Evolutionary conservation across 148 eudicot species (phyloP), one percentile per base, ranked within the genome.

Genomic region (Nyssa sinensis): DNA sequence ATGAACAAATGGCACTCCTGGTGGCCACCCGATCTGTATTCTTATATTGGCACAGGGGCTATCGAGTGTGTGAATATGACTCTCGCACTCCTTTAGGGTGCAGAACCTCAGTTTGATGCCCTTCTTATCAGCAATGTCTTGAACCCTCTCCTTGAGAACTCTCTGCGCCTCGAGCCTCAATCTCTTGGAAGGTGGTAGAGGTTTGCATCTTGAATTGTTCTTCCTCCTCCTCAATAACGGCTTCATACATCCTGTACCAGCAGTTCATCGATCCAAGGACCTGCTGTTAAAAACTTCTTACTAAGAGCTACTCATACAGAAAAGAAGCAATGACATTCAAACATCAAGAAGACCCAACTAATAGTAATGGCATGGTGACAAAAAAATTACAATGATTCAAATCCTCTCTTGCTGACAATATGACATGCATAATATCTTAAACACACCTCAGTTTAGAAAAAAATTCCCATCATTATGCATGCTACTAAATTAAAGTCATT

Each of bases 61-160:
- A 64, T 92, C 94, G 44, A 87, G 85, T 59, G 88, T 78, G 73
- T 89, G 92, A 63, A 95, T 83, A 74, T 95, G 98, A 78, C 41
- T 84, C 81, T 95, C 98, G 44, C 98, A 95, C 64, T 95, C 98
- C 81, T 92, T 95, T 78, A 92, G 76, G 78, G 79, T 83, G 88
- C 98, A 95, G 76, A 95, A 95, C 77, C 94, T 86, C 81, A 95
- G 84, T 77, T 95, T 95, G 78, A 95, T 88, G 61, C 97, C 97
- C 86, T 93, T 95, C 80, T 93, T 93, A 80, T 95, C 99, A 65
- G 99, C 99, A 79, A 95, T 95, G 74, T 95, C 99, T 82, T 95
- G 99, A 83, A 95, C 99, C 81, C 91, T 93, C 82, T 92, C 98
- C 86, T 95, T 95, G 13, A 95, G 91, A 74, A 95, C 99, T 87